phyloP scores from a whole-genome alignment of 1,284 basidiomycete species.

The Puccinia sorghi region DNA sequence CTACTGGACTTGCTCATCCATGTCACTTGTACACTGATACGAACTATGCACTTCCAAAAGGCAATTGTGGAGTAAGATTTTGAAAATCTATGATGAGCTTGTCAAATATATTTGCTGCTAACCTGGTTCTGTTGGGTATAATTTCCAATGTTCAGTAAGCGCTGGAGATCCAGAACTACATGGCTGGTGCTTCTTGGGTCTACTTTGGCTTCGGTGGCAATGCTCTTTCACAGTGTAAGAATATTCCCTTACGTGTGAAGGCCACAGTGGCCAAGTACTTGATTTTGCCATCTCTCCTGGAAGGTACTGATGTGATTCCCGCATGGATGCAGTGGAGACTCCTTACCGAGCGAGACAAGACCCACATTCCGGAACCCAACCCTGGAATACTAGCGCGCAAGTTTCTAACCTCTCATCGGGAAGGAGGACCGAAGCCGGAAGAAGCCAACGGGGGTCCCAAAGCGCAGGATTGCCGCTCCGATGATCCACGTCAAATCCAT shows the following conservation, averaged over 20 bases:
- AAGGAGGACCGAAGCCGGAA: conserved; percentile 16
- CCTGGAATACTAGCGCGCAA: conserved; percentile 12
- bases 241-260: neutral
- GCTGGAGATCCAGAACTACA: conserved; percentile 28
- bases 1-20: conserved; percentile 31
- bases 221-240: conserved; percentile 47
- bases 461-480: neutral
- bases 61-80: conserved; percentile 30
- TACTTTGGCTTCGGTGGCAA: conserved; percentile 38
- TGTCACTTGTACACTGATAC: conserved; percentile 7
- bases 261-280: neutral
- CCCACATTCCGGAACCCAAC: conserved; percentile 25
- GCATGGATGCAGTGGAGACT: conserved; percentile 26
- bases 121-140: neutral
- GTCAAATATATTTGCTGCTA: neutral
- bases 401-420: conserved; percentile 5
- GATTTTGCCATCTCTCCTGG: neutral
- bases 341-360: conserved; percentile 38
- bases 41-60: conserved; percentile 20
- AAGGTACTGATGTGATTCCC: neutral
- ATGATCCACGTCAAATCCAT: neutral
- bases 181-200: conserved; percentile 46
- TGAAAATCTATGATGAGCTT: neutral
- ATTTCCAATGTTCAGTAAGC: conserved; percentile 2
- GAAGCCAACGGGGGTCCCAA: neutral